phyloP scores from a whole-genome alignment of 768 basidiomycete species.

The Dioszegia crocea region DNA sequence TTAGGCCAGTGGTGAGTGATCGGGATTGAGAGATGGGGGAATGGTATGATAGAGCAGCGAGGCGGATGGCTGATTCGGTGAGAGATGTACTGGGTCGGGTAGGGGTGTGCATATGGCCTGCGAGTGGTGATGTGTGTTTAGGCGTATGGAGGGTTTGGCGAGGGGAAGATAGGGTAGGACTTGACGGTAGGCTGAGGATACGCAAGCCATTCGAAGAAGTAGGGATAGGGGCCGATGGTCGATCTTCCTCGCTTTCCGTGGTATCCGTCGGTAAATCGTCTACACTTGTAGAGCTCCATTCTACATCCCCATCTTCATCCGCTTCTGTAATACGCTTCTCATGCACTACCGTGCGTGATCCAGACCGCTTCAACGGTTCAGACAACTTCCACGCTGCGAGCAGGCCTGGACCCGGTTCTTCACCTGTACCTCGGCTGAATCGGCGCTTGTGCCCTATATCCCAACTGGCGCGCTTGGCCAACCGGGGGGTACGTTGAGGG shows the following conservation, averaged over 20 bases:
- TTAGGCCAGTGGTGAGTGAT: too few relatives aligned
- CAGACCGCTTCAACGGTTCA: not conserved
- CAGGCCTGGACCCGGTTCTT: not conserved
- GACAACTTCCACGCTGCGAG: not conserved
- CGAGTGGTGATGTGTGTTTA: not conserved
- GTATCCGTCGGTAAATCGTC: not conserved
- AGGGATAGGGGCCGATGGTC: not conserved
- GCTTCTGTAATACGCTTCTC: constrained; percentile 36
- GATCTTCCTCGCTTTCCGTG: not conserved
- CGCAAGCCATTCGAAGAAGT: not conserved
- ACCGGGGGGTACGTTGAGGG: constrained; percentile 31
- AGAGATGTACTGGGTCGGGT: not conserved
- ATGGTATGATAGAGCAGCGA: not conserved
- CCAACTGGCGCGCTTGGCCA: constrained; percentile 27
- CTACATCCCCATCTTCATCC: constrained; percentile 24
- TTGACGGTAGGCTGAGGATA: not conserved
- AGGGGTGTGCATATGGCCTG: not conserved
- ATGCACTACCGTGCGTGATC: constrained; percentile 15
- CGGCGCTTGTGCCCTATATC: constrained; percentile 7
- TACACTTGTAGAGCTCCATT: not conserved
- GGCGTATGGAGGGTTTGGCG: not conserved
- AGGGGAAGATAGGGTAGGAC: not conserved
- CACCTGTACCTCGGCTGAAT: not conserved
- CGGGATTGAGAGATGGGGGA: not conserved
- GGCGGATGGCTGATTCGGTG: constrained; percentile 6